phyloP scores from a whole-genome alignment of 148 eudicot genomes.

The Nepenthes gracilis region DNA sequence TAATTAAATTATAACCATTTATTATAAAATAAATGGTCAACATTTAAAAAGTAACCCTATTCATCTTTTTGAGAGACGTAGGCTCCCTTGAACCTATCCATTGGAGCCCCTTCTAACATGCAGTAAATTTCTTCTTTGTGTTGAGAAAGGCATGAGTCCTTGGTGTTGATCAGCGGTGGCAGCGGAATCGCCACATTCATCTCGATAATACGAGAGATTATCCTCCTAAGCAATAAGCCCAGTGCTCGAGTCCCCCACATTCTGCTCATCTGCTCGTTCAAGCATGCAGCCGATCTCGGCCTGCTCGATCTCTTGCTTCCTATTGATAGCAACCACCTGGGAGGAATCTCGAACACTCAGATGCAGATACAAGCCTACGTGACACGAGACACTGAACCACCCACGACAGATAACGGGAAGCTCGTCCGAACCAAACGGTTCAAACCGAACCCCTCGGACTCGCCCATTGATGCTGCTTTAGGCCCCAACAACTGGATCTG shows the following conservation, averaged over 20 bases:
- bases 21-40: too few species aligned
- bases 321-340: slow-evolving; percentile 13
- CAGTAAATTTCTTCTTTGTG: neutral
- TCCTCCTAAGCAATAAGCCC: slow-evolving; percentile 20
- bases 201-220: slow-evolving; percentile 57
- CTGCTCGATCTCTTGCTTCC: slow-evolving; percentile 68
- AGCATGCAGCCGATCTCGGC: slow-evolving; percentile 43
- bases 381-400: slow-evolving; percentile 38
- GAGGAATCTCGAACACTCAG: slow-evolving; percentile 19
- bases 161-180: slow-evolving; percentile 84
- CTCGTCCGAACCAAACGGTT: slow-evolving; percentile 28
- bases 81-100: too few species aligned
- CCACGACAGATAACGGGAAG: slow-evolving; percentile 9
- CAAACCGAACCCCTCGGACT: slow-evolving; percentile 35
- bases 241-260: slow-evolving; percentile 35
- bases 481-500: slow-evolving; percentile 66
- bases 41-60: too few species aligned
- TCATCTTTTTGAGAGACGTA: too few species aligned
- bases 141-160: slow-evolving; percentile 47
- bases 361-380: slow-evolving; percentile 63
- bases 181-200: slow-evolving; percentile 85
- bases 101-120: too few species aligned
- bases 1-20: too few species aligned
- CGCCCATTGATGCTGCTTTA: slow-evolving; percentile 44
- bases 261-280: slow-evolving; percentile 45